Evolutionary conservation across 1,139 yeast species (phyloP), one percentile per base, ranked within the genome.

Genomic region (Hyphopichia pseudoburtonii): DNA sequence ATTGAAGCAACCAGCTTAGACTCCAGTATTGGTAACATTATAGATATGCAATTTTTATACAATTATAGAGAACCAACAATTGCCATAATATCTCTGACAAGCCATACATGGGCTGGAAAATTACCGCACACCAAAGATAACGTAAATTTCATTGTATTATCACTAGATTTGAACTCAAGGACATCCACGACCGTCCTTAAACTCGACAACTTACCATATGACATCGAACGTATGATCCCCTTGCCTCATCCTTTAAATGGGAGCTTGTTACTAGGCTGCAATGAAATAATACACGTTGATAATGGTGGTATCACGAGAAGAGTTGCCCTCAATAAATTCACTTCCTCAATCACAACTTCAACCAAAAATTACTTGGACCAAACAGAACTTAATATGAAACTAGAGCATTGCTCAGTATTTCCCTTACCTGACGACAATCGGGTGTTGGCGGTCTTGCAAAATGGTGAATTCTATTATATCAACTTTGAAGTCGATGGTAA

Each of bases 41-140:
- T 83, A 4, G 94, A 84, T 52, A 66, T 83, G 50, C 79, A 78
- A 37, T 88, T 84, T 52, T 64, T 89, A 35, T 61, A 79, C 51
- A 84, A 83, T 39, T 89, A 86, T 54, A 65, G 83, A 41, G 90
- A 82, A 44, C 95, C 96, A 0, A 87, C 96, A 0, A 53, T 89
- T 26, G 95, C 88, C 0, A 67, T 89, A 9, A 56, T 87, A 30
- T 82, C 80, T 41, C 80, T 80, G 45, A 78, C 81, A 25, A 63
- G 70, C 6, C 70, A 78, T 21, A 78, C 88, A 0, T 87, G 96
- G 94, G 80, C 94, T 0, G 95, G 95, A 0, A 72, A 76, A 40
- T 60, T 86, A 32, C 73, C 81, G 2, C 68, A 72, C 42, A 66
- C 62, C 3, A 82, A 80, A 50, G 95, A 87, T 52, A 82, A 82